These are phyloP conservation scores for Zygosaccharomyces kombuchaensis DNA, from an alignment of 805 yeast genomes.

Conservation along the genomic window DNA sequence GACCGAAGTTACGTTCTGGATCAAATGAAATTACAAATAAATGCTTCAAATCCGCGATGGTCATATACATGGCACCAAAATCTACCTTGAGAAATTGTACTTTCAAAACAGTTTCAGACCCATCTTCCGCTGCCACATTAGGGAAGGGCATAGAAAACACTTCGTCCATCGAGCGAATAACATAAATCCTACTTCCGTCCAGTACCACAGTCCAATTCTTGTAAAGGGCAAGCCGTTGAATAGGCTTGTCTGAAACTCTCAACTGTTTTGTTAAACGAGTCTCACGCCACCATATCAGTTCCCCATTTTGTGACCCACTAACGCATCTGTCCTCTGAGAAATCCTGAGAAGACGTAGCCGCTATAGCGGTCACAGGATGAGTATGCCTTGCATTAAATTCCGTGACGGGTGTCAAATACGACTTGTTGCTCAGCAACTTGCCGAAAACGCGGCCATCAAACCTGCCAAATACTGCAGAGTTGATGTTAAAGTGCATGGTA, in stretches of 20 bases:
- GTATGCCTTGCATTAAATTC: constrained; percentile 30
- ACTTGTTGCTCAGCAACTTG: constrained; percentile 32
- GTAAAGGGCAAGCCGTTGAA: constrained; percentile 21
- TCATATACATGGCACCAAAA: constrained; percentile 29
- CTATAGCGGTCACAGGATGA: constrained; percentile 32
- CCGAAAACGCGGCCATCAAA: constrained; percentile 36
- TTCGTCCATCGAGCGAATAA: constrained; percentile 24
- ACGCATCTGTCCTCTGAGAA: constrained; percentile 29
- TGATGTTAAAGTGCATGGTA: constrained; percentile 33
- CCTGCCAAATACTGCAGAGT: constrained; percentile 36
- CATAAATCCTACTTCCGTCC: constrained; percentile 24
- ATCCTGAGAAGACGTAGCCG: constrained; percentile 23
- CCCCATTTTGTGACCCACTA: constrained; percentile 34
- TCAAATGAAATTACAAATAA: constrained; percentile 26
- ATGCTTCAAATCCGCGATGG: constrained; percentile 20
- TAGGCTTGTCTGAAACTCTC: constrained; percentile 22
- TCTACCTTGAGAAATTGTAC: constrained; percentile 31
- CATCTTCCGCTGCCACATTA: constrained; percentile 3
- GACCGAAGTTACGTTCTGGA: constrained; percentile 24
- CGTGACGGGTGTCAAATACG: constrained; percentile 32
- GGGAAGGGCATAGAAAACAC: constrained; percentile 21
- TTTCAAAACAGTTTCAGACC: constrained; percentile 5
- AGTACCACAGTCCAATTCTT: constrained; percentile 25
- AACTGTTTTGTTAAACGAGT: constrained; percentile 17
- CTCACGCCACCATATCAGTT: constrained; percentile 35